Conservation (phyloP, 2,329 filamentous ascomycete genomes). For the Thelonectria rubi region DNA sequence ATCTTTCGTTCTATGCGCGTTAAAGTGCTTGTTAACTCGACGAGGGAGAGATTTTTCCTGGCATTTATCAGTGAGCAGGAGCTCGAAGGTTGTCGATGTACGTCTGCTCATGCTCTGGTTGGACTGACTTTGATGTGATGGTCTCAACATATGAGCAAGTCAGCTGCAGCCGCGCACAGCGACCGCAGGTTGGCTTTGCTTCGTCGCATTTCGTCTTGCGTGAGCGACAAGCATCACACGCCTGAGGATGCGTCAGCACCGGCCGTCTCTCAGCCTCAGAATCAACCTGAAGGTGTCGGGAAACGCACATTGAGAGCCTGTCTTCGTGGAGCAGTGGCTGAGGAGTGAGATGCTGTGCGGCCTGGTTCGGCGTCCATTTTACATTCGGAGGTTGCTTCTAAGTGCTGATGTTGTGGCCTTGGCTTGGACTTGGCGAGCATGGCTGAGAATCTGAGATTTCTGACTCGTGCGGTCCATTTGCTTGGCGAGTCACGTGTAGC, state of each 20-base stretch:
- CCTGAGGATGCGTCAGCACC: constrained; percentile 6
- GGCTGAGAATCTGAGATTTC: no score
- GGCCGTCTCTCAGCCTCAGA: no score
- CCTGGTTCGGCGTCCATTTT: constrained; percentile 6
- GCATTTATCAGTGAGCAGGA: neutral
- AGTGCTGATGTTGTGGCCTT: neutral
- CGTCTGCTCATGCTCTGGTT: no score
- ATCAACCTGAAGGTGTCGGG: neutral
- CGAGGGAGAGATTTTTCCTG: constrained; percentile 22
- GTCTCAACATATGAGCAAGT: constrained; percentile 30
- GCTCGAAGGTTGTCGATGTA: neutral
- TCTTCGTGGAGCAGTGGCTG: constrained; percentile 5
- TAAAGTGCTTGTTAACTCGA: constrained; percentile 17
- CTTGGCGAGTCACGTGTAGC: no score
- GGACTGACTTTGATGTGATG: constrained; percentile 18
- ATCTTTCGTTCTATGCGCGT: constrained; percentile 30
- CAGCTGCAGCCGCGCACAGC: constrained; percentile 19
- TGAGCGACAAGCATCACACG: constrained; percentile 30
- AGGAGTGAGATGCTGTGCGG: neutral
- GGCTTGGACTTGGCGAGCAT: constrained; percentile 39
- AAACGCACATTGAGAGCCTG: constrained; percentile 21
- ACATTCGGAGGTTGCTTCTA: neutral
- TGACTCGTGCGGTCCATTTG: no score
- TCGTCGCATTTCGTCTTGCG: constrained; percentile 34
- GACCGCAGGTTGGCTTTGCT: constrained; percentile 25